Percentiles rank a stretch among this genome's conserved stretches.
Conservation (phyloP, 768 basidiomycete species). For the Podaxis carcinomalis region DNA sequence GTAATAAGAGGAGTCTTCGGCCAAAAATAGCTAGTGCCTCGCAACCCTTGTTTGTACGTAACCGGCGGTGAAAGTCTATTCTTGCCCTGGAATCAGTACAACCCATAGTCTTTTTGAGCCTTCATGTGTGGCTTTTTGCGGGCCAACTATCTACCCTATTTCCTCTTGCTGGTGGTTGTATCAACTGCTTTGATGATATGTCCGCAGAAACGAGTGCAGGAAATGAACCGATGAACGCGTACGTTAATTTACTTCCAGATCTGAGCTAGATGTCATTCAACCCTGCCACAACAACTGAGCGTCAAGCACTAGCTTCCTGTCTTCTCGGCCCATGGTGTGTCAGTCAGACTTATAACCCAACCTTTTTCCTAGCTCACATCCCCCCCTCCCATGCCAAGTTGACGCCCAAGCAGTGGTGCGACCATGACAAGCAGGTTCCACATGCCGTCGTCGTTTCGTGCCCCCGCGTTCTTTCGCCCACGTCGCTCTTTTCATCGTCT, state of each 20-base stretch:
- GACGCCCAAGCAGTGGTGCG: background rate
- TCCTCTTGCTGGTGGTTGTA: no score
- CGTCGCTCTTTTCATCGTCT: conserved; percentile 34
- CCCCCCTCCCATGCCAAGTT: conserved; percentile 1
- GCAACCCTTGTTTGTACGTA: background rate
- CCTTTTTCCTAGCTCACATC: background rate
- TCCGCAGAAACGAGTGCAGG: background rate
- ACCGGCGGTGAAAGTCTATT: background rate
- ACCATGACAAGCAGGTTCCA: conserved; percentile 12
- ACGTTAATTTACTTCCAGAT: background rate
- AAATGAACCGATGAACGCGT: background rate
- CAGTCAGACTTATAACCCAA: background rate
- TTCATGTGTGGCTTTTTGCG: background rate
- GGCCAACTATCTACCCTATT: background rate
- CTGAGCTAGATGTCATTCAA: background rate
- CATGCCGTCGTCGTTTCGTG: conserved; percentile 22
- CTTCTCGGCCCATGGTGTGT: background rate
- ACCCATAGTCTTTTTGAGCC: background rate
- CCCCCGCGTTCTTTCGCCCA: conserved; percentile 25
- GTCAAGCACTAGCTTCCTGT: background rate
- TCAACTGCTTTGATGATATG: background rate
- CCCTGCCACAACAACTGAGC: background rate
- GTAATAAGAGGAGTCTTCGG: no score
- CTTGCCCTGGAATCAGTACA: no score
- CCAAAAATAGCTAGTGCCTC: background rate